These are phyloP conservation scores for Dioscorea dumetorum DNA, from an alignment of 106 monocot genomes.

Conservation along the genomic window DNA sequence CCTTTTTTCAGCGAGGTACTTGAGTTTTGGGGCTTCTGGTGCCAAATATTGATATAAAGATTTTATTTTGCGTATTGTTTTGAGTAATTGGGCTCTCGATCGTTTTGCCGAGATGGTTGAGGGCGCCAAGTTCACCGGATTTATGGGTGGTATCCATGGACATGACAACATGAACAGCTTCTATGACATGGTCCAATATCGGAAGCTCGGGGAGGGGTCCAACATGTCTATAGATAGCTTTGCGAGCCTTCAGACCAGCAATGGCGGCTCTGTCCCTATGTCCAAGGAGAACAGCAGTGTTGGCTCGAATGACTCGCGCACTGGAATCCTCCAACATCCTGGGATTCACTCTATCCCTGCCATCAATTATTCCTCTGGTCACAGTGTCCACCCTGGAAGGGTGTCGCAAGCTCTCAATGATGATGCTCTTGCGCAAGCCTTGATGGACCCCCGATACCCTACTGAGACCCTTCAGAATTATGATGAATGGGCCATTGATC, in stretches of 20 bases:
- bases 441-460: conserved; percentile 42
- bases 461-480: conserved; percentile 45
- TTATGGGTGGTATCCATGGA: conserved; percentile 10
- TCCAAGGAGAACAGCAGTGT: conserved; percentile 42
- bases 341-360: conserved; percentile 29
- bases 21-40: too few species aligned
- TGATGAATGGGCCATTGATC: conserved; percentile 60
- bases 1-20: too few species aligned
- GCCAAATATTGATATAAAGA: too few species aligned
- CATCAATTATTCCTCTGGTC: conserved; percentile 25
- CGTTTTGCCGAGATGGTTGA: conserved; percentile 21
- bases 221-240: conserved; percentile 57
- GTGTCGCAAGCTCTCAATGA: conserved; percentile 34
- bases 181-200: conserved; percentile 44
- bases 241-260: conserved; percentile 19
- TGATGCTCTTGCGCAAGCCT: conserved; percentile 47
- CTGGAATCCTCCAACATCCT: conserved; percentile 46
- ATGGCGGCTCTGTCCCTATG: conserved; percentile 32
- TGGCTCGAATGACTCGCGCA: conserved; percentile 42
- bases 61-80: too few species aligned
- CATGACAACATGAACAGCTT: conserved; percentile 9
- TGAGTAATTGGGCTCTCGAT: too few species aligned
- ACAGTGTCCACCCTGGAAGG: conserved; percentile 31
- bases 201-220: conserved; percentile 50
- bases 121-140: conserved; percentile 35